These are phyloP conservation scores for Mycothermus thermophilus DNA, from an alignment of 495 filamentous ascomycete species.

Conservation along the genomic window DNA sequence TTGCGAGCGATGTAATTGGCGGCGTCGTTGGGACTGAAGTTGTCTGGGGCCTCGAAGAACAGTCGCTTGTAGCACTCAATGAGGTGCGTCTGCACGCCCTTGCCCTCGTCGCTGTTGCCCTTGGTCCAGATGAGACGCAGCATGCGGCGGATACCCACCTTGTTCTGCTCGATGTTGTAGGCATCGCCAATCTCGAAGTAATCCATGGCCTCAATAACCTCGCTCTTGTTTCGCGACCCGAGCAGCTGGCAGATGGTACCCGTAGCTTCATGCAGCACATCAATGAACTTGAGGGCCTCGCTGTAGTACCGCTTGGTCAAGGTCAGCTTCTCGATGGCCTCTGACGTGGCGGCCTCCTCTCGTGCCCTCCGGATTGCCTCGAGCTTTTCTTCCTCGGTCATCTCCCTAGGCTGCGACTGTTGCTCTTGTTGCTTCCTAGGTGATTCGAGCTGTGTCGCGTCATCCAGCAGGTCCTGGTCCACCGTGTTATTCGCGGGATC, in stretches of 20 bases:
- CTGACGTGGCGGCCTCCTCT: constrained; percentile 53
- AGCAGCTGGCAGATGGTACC: constrained; percentile 69
- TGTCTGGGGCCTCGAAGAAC: constrained; percentile 87
- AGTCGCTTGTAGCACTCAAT: constrained; percentile 94
- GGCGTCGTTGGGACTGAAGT: constrained; percentile 74
- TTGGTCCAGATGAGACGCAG: constrained; percentile 97
- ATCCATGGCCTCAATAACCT: constrained; percentile 98
- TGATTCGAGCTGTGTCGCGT: constrained; percentile 68
- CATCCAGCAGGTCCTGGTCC: constrained; percentile 69
- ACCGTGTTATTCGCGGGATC: constrained; percentile 45
- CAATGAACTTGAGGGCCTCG: constrained; percentile 87
- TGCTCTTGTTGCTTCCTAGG: constrained; percentile 37
- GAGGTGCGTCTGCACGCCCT: constrained; percentile 90
- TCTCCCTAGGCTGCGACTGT: no score
- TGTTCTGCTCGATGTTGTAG: constrained; percentile 87
- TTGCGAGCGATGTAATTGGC: constrained; percentile 94
- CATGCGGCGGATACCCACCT: constrained; percentile 84
- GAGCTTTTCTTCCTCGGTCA: constrained; percentile 43
- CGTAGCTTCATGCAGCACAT: constrained; percentile 76
- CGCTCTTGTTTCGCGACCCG: constrained; percentile 87
- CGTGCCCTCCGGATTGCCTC: constrained; percentile 53
- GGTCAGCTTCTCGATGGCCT: constrained; percentile 71
- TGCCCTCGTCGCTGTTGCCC: constrained; percentile 96
- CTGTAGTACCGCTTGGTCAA: constrained; percentile 78
- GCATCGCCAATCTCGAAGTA: constrained; percentile 90